These are phyloP conservation scores for Teunomyces tritomae DNA, from an alignment of 805 yeast species.

Conservation along the genomic window DNA sequence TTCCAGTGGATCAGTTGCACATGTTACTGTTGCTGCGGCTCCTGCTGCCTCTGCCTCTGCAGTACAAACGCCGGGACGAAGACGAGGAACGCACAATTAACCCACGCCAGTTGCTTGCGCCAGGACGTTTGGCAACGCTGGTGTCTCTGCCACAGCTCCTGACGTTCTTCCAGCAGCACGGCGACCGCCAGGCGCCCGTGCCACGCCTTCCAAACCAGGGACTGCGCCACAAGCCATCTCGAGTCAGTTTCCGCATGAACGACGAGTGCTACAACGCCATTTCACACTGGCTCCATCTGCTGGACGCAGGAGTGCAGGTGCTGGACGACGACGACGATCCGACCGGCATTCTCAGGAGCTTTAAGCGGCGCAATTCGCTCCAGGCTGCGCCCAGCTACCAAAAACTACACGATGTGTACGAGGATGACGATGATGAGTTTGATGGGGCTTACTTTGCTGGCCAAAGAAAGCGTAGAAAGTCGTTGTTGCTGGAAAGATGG, in stretches of 20 bases:
- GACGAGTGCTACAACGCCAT: constrained; percentile 42
- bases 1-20: constrained; percentile 12
- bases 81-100: constrained; percentile 12
- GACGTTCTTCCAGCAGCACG: constrained; percentile 2
- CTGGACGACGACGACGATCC: constrained; percentile 20
- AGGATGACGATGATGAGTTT: constrained; percentile 1
- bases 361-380: constrained; percentile 2
- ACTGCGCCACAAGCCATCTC: not conserved
- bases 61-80: constrained; percentile 3
- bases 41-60: constrained; percentile 8
- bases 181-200: not conserved
- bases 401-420: not conserved
- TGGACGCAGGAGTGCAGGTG: constrained; percentile 4
- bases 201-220: not conserved
- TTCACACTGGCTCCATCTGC: constrained; percentile 29
- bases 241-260: constrained; percentile 26
- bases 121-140: constrained; percentile 2
- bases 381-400: constrained; percentile 1
- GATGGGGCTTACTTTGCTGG: not conserved
- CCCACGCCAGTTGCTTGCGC: constrained; percentile 12
- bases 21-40: constrained; percentile 8
- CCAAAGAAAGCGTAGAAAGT: not conserved
- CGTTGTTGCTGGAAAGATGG: not conserved
- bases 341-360: constrained; percentile 27
- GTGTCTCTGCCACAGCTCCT: constrained; percentile 4